Evolutionary conservation across 352 stramenopile species (phyloP).

Genomic region (Globisporangium sylvaticum): DNA sequence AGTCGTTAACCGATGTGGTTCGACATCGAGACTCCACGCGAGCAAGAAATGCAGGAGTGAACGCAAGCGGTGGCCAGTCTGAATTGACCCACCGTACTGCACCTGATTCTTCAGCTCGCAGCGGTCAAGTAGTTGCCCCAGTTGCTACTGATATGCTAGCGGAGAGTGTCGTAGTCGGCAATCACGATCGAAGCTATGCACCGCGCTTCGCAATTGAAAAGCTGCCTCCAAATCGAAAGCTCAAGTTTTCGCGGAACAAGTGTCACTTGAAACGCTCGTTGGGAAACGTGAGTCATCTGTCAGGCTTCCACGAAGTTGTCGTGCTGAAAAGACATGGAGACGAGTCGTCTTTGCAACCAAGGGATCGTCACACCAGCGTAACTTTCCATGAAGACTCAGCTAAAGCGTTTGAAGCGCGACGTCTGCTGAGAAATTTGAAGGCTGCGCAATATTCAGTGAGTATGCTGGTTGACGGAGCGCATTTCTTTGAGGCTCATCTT

Average conservation of each 20-base stretch:
- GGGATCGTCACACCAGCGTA: neutral
- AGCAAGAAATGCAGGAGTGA: neutral
- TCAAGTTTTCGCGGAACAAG: slow-evolving; percentile 21
- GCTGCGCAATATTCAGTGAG: slow-evolving; percentile 55
- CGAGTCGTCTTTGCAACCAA: neutral
- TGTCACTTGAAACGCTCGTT: slow-evolving; percentile 37
- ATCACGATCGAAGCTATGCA: slow-evolving; percentile 14
- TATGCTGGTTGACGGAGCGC: slow-evolving; percentile 64
- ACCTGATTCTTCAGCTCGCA: neutral
- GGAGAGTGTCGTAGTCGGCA: neutral
- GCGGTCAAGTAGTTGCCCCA: neutral
- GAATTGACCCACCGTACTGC: neutral
- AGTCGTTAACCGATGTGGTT: slow-evolving; percentile 38
- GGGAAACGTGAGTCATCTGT: slow-evolving; percentile 46
- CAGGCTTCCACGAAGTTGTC: slow-evolving; percentile 36
- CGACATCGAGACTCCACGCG: slow-evolving; percentile 4
- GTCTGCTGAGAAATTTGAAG: slow-evolving; percentile 55
- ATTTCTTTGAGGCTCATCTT: slow-evolving; percentile 64
- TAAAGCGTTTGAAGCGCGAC: slow-evolving; percentile 39
- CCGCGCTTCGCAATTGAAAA: slow-evolving; percentile 35
- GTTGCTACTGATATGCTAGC: neutral
- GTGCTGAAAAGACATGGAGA: slow-evolving; percentile 6
- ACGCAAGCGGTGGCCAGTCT: neutral
- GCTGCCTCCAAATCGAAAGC: slow-evolving; percentile 45
- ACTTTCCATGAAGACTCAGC: slow-evolving; percentile 12